These are phyloP conservation scores for Thelonectria discophora DNA, from an alignment of 2,329 filamentous ascomycete species.

Conservation along the genomic window DNA sequence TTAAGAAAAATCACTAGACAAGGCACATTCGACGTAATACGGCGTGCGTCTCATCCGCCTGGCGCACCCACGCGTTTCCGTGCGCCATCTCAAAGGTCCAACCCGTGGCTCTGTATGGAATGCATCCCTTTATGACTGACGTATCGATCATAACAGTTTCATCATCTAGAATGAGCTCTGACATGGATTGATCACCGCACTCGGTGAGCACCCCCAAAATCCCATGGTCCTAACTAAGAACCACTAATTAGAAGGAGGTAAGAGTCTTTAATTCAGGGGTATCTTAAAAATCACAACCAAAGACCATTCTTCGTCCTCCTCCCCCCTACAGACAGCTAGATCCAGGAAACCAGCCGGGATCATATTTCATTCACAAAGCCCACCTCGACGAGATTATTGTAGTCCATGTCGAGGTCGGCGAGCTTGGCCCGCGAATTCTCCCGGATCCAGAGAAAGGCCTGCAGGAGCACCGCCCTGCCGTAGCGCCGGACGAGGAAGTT, in stretches of 20 bases:
- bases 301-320: neutral
- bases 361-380: conserved; percentile 73
- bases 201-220: too few relatives aligned
- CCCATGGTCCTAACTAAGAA: too few relatives aligned
- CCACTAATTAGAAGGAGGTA: neutral
- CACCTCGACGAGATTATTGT: conserved; percentile 70
- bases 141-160: too few relatives aligned
- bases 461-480: conserved; percentile 56
- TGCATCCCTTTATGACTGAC: too few relatives aligned
- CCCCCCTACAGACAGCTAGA: conserved; percentile 4
- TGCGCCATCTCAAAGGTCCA: too few relatives aligned
- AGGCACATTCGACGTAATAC: too few relatives aligned
- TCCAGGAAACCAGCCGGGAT: conserved; percentile 7
- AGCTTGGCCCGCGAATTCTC: conserved; percentile 72
- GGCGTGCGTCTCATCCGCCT: too few relatives aligned
- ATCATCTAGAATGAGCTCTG: too few relatives aligned
- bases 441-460: conserved; percentile 67
- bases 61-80: too few relatives aligned
- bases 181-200: too few relatives aligned
- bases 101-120: too few relatives aligned
- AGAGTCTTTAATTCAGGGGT: conserved; percentile 4
- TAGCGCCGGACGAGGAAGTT: conserved; percentile 42
- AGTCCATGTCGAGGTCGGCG: conserved; percentile 57
- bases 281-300: neutral
- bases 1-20: neutral